phyloP scores from a whole-genome alignment of 2,329 filamentous ascomycete genomes.

The Juglanconis sp. region DNA sequence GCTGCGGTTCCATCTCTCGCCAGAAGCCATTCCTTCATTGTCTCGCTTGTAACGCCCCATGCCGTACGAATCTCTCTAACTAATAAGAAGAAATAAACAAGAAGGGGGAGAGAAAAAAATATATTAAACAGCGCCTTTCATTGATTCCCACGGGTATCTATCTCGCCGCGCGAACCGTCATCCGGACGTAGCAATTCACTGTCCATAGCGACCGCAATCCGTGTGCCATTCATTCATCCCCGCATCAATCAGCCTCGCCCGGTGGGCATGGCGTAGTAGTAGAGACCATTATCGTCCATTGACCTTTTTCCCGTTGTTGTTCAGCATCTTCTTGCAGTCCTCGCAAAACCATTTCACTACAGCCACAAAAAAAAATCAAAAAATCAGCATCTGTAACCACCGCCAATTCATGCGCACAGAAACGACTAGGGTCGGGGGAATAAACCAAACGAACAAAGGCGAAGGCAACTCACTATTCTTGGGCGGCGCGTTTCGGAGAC shows the following conservation, averaged over 20 bases:
- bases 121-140: not conserved
- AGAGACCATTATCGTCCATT: constrained; percentile 38
- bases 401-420: not conserved
- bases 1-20: too few relatives aligned
- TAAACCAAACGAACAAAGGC: constrained; percentile 31
- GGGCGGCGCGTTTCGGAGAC: constrained; percentile 73
- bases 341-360: constrained; percentile 80
- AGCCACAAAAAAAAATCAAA: not conserved
- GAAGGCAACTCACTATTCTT: constrained; percentile 57
- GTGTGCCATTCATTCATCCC: too few relatives aligned
- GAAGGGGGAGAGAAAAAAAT: not conserved
- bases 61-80: too few relatives aligned
- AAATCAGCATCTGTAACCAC: constrained; percentile 29
- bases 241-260: too few relatives aligned
- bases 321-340: constrained; percentile 68
- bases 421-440: not conserved
- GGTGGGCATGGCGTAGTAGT: not conserved
- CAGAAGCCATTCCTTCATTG: too few relatives aligned
- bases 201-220: too few relatives aligned
- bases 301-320: constrained; percentile 51
- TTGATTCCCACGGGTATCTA: constrained; percentile 7
- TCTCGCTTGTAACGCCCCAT: too few relatives aligned
- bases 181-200: too few relatives aligned
- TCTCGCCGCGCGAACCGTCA: not conserved
- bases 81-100: too few relatives aligned